These are phyloP conservation scores for Oryza officinalis DNA, from an alignment of 176 grass and related monocot genomes.

Conservation along the genomic window DNA sequence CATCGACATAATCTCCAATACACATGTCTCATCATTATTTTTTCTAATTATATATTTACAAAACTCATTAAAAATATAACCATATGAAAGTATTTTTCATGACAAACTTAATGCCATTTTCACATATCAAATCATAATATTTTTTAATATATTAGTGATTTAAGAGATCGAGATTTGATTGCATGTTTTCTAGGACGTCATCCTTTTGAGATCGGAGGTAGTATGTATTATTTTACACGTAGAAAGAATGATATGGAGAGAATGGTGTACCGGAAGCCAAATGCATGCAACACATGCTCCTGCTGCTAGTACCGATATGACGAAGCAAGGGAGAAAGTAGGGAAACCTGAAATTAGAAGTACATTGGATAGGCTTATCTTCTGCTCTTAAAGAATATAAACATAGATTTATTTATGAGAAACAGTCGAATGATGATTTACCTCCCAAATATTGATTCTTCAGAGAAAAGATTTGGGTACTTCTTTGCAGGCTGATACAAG, in stretches of 20 bases:
- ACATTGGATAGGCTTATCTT: conserved; percentile 2
- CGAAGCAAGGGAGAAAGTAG: conserved; percentile 69
- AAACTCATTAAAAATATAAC: too few species aligned
- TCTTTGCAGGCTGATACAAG: conserved; percentile 57
- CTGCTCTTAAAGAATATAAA: neutral
- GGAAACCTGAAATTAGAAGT: conserved; percentile 58
- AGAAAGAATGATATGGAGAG: conserved; percentile 1
- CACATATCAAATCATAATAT: too few species aligned
- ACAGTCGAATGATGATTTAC: conserved; percentile 23
- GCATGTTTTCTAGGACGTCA: too few species aligned
- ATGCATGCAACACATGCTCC: conserved; percentile 56
- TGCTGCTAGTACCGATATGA: conserved; percentile 63
- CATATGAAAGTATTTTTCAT: too few species aligned
- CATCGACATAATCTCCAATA: too few species aligned
- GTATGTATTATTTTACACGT: neutral
- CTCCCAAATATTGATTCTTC: conserved; percentile 68
- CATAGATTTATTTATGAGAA: neutral
- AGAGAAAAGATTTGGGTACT: conserved; percentile 56
- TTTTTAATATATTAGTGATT: too few species aligned
- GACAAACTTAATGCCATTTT: too few species aligned
- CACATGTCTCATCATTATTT: too few species aligned
- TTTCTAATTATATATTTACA: too few species aligned
- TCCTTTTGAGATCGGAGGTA: too few species aligned
- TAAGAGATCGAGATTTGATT: too few species aligned
- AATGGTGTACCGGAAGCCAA: conserved; percentile 61